A percentile compares a stretch with the other conserved stretches of the same genome.
phyloP scores from a whole-genome alignment of 805 yeast genomes.

The Saccharomycopsis fermentans region DNA sequence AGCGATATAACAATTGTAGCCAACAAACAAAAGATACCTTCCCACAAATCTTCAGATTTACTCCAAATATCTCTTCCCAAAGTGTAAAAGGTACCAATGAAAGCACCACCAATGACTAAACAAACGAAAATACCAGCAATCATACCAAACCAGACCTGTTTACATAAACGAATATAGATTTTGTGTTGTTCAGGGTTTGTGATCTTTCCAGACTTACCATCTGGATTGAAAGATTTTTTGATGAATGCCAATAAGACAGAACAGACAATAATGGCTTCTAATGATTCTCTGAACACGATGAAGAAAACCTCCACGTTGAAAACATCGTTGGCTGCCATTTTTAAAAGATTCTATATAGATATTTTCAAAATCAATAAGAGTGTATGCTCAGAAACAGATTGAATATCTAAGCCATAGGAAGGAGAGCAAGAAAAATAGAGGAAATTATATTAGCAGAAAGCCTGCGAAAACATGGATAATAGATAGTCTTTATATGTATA shows the following conservation, averaged over 20 bases:
- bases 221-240: constrained; percentile 64
- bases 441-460: background rate
- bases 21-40: constrained; percentile 85
- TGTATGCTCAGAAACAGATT: too few species aligned
- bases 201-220: background rate
- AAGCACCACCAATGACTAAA: constrained; percentile 80
- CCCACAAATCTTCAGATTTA: constrained; percentile 88
- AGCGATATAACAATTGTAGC: constrained; percentile 82
- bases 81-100: constrained; percentile 87
- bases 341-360: too few species aligned
- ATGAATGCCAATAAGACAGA: constrained; percentile 87
- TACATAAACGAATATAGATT: constrained; percentile 52
- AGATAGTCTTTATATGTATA: background rate
- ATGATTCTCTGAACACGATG: constrained; percentile 84
- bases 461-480: background rate
- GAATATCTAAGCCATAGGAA: too few species aligned
- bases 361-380: too few species aligned
- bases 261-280: constrained; percentile 87
- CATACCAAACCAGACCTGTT: constrained; percentile 86
- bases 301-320: constrained; percentile 49
- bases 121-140: constrained; percentile 64
- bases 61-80: constrained; percentile 79
- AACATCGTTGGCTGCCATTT: background rate
- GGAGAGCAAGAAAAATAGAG: too few species aligned
- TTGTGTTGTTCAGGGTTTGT: constrained; percentile 8